Evolutionary conservation across 2,329 filamentous ascomycete genomes (phyloP).

Genomic region (Pestalotiopsis sp.): DNA sequence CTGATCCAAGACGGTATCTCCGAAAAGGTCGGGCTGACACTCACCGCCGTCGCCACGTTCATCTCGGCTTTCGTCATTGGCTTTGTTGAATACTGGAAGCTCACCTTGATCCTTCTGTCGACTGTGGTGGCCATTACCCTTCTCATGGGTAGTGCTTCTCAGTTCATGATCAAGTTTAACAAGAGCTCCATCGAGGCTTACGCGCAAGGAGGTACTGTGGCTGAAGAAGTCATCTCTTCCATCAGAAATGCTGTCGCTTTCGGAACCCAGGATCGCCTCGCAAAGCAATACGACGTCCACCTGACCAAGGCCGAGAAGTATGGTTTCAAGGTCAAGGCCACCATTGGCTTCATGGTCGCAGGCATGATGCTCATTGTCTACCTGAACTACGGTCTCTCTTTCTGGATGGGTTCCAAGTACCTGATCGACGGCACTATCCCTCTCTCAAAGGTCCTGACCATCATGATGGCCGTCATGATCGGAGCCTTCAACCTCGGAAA

Average conservation of each 20-base stretch:
- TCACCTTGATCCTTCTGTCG: constrained; percentile 84
- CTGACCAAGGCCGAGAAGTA: constrained; percentile 72
- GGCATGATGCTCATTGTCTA: constrained; percentile 84
- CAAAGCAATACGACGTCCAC: constrained; percentile 80
- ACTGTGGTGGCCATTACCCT: constrained; percentile 80
- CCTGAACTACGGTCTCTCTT: constrained; percentile 83
- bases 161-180: constrained; percentile 79
- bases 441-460: constrained; percentile 76
- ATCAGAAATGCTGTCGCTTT: constrained; percentile 92
- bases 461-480: constrained; percentile 89
- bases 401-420: constrained; percentile 84
- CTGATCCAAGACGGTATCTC: constrained; percentile 92
- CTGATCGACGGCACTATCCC: constrained; percentile 66
- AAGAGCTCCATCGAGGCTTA: constrained; percentile 79
- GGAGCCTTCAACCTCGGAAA: constrained; percentile 91
- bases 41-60: constrained; percentile 80
- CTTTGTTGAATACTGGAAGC: constrained; percentile 89
- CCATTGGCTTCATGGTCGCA: constrained; percentile 78
- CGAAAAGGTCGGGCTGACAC: constrained; percentile 80
- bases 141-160: constrained; percentile 73
- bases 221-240: constrained; percentile 92
- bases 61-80: constrained; percentile 87
- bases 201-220: constrained; percentile 82
- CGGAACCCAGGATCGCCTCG: constrained; percentile 90
- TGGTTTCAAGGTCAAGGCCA: constrained; percentile 75